Base-by-base conservation (phyloP, 2,329 filamentous ascomycete species). In the Aspergillus persii region DNA sequence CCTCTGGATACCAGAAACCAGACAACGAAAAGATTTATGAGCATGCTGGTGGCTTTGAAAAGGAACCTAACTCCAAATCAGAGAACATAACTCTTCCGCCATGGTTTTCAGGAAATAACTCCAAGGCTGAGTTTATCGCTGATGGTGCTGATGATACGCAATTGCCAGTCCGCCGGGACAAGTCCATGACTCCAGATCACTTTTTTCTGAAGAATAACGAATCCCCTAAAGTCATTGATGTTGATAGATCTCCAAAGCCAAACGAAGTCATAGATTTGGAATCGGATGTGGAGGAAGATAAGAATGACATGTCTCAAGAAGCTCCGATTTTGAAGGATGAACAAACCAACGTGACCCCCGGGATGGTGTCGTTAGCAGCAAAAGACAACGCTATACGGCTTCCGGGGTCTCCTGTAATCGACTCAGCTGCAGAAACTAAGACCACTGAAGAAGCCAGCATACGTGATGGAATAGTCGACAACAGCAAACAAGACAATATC, bases 11-110 rank as follows among this genome's bases (percentile, higher is more conserved):
- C 31, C 54, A 67, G 11, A 51, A 65, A 36, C 39, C 72, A 79
- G 12, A 80, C 77, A 30, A 82, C 77, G 72, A 83, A 79, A 73
- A 84, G 79, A 66, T 81, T 77, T 78, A 79, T 79, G 68, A 81
- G 75, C 64, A 77, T 78, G 54, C 85, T 41, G 89, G 89, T 26
- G 89, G 89, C 0, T 91, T 92, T 67, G 83, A 89, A 57, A 84
- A 80, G 63, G 80, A 82, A 26, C 58, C 66, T 23, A 62, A 64
- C 31, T 72, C 73, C 23, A 68, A 68, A 26, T 61, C 64, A 31
- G 67, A 70, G 53, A 44, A 64, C 3, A 69, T 75, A 29, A 71
- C 74, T 30, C 66, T 81, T 39, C 80, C 80, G 5, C 78, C 78
- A 6, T 82, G 80, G 80, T 82, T 82, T 61, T 69, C 72, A 52